Percentiles rank a stretch among this genome's conserved stretches.
Evolutionary conservation across 305 asterid species (phyloP).

Genomic region (Fraxinus angustifolia): DNA sequence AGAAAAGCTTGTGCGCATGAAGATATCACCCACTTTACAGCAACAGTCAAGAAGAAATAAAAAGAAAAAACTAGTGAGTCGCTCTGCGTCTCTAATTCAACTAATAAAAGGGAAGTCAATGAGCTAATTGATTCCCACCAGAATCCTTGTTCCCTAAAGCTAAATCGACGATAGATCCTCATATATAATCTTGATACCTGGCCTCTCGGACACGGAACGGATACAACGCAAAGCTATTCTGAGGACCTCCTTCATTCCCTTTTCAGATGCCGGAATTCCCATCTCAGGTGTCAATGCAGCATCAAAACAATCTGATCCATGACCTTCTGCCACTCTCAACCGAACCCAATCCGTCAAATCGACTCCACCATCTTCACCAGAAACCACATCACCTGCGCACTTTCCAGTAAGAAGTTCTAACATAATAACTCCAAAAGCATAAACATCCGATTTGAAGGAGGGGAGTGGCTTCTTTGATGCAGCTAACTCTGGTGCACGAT

Average conservation of each 20-base stretch:
- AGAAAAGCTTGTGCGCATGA: slow-evolving; percentile 26
- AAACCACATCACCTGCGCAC: slow-evolving; percentile 93
- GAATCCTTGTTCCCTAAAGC: slow-evolving; percentile 29
- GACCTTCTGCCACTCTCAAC: slow-evolving; percentile 76
- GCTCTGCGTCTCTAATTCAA: slow-evolving; percentile 36
- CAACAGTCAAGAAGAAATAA: slow-evolving; percentile 31
- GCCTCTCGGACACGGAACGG: slow-evolving; percentile 81
- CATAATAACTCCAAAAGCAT: slow-evolving; percentile 81
- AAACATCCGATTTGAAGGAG: slow-evolving; percentile 90
- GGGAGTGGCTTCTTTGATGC: slow-evolving; percentile 82
- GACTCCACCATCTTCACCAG: slow-evolving; percentile 85
- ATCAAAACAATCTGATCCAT: slow-evolving; percentile 75
- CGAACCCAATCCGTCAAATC: slow-evolving; percentile 91
- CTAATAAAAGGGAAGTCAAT: slow-evolving; percentile 61
- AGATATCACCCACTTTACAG: slow-evolving; percentile 47
- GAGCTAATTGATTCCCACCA: slow-evolving; percentile 73
- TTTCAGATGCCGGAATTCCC: slow-evolving; percentile 58
- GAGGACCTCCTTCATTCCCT: slow-evolving; percentile 85
- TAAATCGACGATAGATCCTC: slow-evolving; percentile 91
- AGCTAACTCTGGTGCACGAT: slow-evolving; percentile 92
- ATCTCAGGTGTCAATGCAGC: slow-evolving; percentile 46
- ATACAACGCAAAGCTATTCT: slow-evolving; percentile 83
- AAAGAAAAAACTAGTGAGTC: slow-evolving; percentile 29
- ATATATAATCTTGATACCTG: slow-evolving; percentile 87
- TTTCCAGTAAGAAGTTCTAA: slow-evolving; percentile 84